Conservation (phyloP, 352 stramenopile genomes). For the Globisporangium parvum region DNA sequence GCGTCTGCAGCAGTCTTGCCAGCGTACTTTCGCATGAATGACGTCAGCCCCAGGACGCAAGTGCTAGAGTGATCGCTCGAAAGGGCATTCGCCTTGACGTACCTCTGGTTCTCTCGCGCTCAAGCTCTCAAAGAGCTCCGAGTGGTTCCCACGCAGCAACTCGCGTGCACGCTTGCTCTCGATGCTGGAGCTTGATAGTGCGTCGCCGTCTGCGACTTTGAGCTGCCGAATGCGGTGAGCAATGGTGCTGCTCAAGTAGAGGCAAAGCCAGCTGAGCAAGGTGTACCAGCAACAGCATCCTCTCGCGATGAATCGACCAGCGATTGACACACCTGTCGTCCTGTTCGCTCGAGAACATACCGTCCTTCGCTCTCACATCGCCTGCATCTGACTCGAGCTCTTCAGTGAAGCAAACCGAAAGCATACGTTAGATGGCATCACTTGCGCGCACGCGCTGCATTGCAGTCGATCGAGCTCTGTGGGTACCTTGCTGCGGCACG, state of each 20-base stretch:
- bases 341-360: conserved; percentile 26
- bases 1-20: neutral
- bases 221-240: conserved; percentile 2
- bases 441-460: neutral
- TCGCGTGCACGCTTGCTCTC: neutral
- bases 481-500: neutral
- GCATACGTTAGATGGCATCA: neutral
- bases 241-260: neutral
- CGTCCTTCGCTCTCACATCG: neutral
- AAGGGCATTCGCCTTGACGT: neutral
- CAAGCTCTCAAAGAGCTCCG: conserved; percentile 3
- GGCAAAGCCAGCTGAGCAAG: neutral
- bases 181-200: neutral
- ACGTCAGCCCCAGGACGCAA: neutral
- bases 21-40: neutral
- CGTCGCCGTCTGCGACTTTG: neutral
- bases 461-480: no score
- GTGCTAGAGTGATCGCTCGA: neutral
- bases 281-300: neutral
- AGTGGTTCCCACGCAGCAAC: neutral
- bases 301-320: neutral
- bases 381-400: neutral
- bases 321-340: conserved; percentile 17
- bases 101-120: neutral
- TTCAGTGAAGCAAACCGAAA: neutral